Conservation (phyloP, 805 yeast genomes). For the Dipodascopsis uninucleata region DNA sequence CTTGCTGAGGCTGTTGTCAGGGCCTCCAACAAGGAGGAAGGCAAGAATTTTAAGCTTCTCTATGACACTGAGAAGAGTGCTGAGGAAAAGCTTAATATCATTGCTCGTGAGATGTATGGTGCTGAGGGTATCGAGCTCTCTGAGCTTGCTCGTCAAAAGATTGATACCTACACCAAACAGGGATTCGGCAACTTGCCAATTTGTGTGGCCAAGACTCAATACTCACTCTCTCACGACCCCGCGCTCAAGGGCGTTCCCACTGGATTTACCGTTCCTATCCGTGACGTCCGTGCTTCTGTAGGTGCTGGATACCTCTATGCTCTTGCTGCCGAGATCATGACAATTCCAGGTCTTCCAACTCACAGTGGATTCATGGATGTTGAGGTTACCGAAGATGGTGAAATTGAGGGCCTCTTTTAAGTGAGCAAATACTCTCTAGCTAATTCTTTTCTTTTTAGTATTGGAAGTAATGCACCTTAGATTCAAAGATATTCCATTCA, state of each 20-base stretch:
- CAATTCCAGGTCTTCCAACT: constrained; percentile 96
- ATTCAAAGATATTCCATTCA: too few species aligned
- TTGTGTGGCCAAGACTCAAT: constrained; percentile 97
- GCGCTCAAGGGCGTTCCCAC: constrained; percentile 90
- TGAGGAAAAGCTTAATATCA: constrained; percentile 71
- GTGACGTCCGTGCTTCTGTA: constrained; percentile 88
- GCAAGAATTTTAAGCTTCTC: constrained; percentile 55
- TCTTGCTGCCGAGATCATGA: constrained; percentile 92
- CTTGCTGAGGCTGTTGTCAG: constrained; percentile 79
- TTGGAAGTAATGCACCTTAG: too few species aligned
- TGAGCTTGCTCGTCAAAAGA: constrained; percentile 75
- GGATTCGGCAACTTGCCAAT: constrained; percentile 90
- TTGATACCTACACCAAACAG: constrained; percentile 75
- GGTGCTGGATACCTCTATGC: constrained; percentile 98
- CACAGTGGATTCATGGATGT: constrained; percentile 96
- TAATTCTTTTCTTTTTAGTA: neutral
- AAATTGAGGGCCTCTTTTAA: constrained; percentile 87
- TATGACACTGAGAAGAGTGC: constrained; percentile 67
- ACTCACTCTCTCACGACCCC: constrained; percentile 92
- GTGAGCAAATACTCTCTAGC: neutral
- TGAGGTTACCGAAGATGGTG: constrained; percentile 84
- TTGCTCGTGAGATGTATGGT: constrained; percentile 89
- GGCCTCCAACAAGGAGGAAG: constrained; percentile 47
- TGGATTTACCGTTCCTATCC: constrained; percentile 88
- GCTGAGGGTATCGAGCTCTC: constrained; percentile 79